phyloP scores from a whole-genome alignment of 1,284 basidiomycete genomes.

The Cryptococcus sp. region DNA sequence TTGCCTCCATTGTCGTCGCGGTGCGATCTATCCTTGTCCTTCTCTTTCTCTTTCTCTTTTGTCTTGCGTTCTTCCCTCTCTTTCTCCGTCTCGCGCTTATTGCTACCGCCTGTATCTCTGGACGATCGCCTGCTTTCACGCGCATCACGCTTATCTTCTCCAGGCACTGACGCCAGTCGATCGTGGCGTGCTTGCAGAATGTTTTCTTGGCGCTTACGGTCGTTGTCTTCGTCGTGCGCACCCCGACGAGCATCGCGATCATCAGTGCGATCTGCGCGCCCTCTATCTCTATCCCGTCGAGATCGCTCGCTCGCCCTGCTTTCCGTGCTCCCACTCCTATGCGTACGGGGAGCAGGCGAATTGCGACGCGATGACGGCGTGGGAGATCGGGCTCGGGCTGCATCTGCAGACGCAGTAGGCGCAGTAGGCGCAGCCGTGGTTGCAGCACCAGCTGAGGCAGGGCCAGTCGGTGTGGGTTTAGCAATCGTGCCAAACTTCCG shows the following conservation, averaged over 20 bases:
- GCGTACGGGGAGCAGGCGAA: constrained; percentile 14
- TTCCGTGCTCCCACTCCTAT: constrained; percentile 43
- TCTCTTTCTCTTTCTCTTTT: constrained; percentile 23
- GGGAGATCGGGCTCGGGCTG: constrained; percentile 11
- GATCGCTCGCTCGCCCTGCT: constrained; percentile 38
- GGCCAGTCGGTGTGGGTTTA: constrained; percentile 13
- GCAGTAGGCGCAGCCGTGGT: constrained; percentile 2
- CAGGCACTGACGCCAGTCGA: constrained; percentile 8
- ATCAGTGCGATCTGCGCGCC: neutral
- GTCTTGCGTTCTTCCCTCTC: constrained; percentile 31
- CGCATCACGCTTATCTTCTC: constrained; percentile 5
- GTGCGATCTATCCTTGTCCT: constrained; percentile 3
- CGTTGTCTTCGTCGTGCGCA: constrained; percentile 15
- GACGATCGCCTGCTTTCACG: constrained; percentile 22
- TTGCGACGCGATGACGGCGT: constrained; percentile 12
- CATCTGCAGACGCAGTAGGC: constrained; percentile 1
- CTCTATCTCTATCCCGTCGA: constrained; percentile 18
- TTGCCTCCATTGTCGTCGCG: constrained; percentile 26
- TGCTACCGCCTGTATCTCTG: constrained; percentile 18
- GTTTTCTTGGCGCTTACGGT: constrained; percentile 24
- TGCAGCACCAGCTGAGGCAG: constrained; percentile 1
- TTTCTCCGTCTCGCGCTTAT: constrained; percentile 31
- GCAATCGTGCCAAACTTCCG: constrained; percentile 36
- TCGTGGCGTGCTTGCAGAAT: constrained; percentile 25
- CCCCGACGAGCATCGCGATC: neutral